These are phyloP conservation scores for bread wheat (Triticum aestivum) DNA, from an alignment of 176 grass and related monocot genomes.

Conservation along the genomic window DNA sequence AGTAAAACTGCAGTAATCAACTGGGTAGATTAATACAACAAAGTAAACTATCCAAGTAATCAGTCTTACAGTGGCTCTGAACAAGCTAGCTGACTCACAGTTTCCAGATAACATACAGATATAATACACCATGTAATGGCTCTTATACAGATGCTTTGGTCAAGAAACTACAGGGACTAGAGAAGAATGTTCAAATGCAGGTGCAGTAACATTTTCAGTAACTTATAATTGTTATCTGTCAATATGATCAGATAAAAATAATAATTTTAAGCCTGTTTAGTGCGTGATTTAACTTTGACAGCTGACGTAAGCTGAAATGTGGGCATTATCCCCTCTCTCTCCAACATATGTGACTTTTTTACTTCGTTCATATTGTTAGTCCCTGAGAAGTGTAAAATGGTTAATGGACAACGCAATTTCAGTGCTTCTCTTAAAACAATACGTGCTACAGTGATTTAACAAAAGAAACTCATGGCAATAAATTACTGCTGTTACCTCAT, in stretches of 20 bases:
- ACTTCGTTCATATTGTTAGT: neutral
- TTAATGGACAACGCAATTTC: neutral
- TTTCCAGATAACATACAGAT: neutral
- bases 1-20: no score
- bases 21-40: neutral
- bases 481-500: conserved; percentile 70
- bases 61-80: neutral
- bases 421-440: neutral
- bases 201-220: neutral
- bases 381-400: neutral
- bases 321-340: neutral
- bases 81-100: neutral
- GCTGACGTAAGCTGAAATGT: neutral
- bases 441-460: neutral
- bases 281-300: neutral
- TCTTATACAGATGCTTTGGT: neutral
- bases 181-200: conserved; percentile 2
- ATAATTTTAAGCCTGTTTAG: neutral
- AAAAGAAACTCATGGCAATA: neutral
- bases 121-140: neutral
- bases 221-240: neutral
- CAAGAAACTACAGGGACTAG: neutral
- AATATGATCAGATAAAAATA: neutral
- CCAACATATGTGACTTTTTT: neutral
- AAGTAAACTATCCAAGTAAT: neutral